Evolutionary conservation across 2,329 filamentous ascomycete species (phyloP), one percentile per base, ranked within the genome.

Genomic region (Daldinia sp.): DNA sequence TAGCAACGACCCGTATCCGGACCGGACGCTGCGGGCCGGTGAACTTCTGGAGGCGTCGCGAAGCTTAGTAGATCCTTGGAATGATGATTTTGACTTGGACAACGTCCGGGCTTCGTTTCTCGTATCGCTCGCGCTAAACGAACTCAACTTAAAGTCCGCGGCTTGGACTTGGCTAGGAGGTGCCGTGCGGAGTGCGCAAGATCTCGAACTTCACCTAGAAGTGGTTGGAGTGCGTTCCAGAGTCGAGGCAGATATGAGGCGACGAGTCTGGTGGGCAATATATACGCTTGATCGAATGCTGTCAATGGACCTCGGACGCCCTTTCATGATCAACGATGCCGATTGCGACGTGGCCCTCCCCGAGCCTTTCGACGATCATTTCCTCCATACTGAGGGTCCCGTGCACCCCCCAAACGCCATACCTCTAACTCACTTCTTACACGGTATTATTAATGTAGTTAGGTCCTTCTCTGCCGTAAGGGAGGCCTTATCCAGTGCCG

Each of bases 211-310:
- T 9, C 91, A 98, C 75, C 83, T 88, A 6, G 93, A 97, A 74
- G 88, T 88, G 44, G 46, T 54, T 1, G 91, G 90, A 0, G 86
- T 90, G 0, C 93, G 91, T 86, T 87, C 92, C 1, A 85, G 89
- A 0, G 83, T 97, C 13, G 94, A 97, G 74, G 88, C 88, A 10
- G 95, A 98, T 79, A 94, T 95, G 89, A 89, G 94, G 61, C 89
- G 92, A 68, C 87, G 94, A 62, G 88, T 96, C 2, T 99, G 95
- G 95, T 99, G 96, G 94, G 89, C 93, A 13, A 88, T 97, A 63
- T 98, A 98, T 80, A 89, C 93, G 50, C 89, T 94, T 82, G 96
- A 99, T 81, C 89, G 94, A 69, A 87, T 92, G 28, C 82, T 97
- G 56, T 90, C 93, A 0, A 83, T 97, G 12, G 94, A 97, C 77